Base-by-base conservation (phyloP, 768 basidiomycete genomes). In the Russula ochroleuca region DNA sequence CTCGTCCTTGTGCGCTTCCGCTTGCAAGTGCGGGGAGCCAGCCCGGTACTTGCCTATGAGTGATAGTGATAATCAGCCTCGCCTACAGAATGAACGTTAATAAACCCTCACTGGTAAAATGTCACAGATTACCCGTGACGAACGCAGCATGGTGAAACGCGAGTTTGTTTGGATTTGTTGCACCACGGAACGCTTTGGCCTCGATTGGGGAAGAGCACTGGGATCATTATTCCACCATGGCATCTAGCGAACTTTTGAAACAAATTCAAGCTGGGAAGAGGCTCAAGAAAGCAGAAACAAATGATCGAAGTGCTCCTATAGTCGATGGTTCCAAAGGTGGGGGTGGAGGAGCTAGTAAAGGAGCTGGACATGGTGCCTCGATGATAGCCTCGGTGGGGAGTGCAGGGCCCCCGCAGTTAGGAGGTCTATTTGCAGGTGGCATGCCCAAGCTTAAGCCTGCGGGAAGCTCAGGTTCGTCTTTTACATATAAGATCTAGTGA, bases 391-490 rank as follows among this genome's bases (percentile, higher is more conserved):
- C 69, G 2, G 67, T 72, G 9, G 71, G 62, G 33, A 77, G 74
- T 8, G 76, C 72, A n/a, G 85, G 80, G 8, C 85, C 92, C 31
- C 90, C 92, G 28, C 92, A 94, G 73, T 77, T 95, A 5, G 94
- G 85, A 37, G 87, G 84, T 2, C 75, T 97, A 13, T 95, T 97
- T 71, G 92, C 94, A 50, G 93, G 92, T 17, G 94, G 94, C 1
- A 85, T 96, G 79, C 94, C 94, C 5, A 94, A 90, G 72, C 72
- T 96, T 70, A 95, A 88, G 78, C 84, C 92, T 50, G 81, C 88
- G n/a, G 89, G 85, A 14, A 79, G 71, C 59, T 37, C 62, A 47
- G 58, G 65, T 67, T 43, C 41, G 54, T 50, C 47, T 10, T n/a
- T 51, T 23, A 21, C n/a, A 28, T 55, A 9, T 19, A 19, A 21